Percentiles rank a stretch among this genome's conserved stretches.
Evolutionary conservation across 176 grass and related monocot genomes (phyloP).

Genomic region (Otatea glauca): DNA sequence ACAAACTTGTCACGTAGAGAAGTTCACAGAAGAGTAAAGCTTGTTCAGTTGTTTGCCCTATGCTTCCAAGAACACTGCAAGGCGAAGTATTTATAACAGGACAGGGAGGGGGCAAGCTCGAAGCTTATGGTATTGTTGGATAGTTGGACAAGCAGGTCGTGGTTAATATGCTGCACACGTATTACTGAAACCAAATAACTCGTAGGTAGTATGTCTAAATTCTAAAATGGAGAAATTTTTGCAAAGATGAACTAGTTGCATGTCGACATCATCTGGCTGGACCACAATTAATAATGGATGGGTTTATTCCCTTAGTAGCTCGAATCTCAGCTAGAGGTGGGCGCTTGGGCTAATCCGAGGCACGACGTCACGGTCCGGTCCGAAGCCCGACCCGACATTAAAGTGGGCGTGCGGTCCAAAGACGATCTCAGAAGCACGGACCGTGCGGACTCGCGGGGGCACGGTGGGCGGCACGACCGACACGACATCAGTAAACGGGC

Average conservation of each 20-base stretch:
- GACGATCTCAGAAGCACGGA: no score
- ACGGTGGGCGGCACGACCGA: no score
- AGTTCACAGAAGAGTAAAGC: background rate
- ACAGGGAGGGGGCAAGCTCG: background rate
- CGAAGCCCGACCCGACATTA: no score
- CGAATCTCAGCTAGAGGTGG: no score
- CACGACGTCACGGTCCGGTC: no score
- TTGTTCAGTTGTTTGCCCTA: slow-evolving; percentile 4
- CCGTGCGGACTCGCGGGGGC: no score
- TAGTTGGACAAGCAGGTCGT: background rate
- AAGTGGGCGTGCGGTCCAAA: no score
- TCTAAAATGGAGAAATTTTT: background rate
- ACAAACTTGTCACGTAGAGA: background rate
- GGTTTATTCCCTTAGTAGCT: slow-evolving; percentile 21
- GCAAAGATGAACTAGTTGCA: background rate
- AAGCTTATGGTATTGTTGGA: background rate
- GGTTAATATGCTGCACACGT: slow-evolving; percentile 4
- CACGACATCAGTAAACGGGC: no score
- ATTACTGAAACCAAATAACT: background rate
- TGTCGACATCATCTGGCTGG: slow-evolving; percentile 22
- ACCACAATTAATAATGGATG: slow-evolving; percentile 14
- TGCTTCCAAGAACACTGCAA: slow-evolving; percentile 32
- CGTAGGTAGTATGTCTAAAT: background rate
- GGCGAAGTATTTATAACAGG: slow-evolving; percentile 44
- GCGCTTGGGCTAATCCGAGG: no score